phyloP scores from a whole-genome alignment of 2,329 filamentous ascomycete genomes.

The Spiromastix sp. region DNA sequence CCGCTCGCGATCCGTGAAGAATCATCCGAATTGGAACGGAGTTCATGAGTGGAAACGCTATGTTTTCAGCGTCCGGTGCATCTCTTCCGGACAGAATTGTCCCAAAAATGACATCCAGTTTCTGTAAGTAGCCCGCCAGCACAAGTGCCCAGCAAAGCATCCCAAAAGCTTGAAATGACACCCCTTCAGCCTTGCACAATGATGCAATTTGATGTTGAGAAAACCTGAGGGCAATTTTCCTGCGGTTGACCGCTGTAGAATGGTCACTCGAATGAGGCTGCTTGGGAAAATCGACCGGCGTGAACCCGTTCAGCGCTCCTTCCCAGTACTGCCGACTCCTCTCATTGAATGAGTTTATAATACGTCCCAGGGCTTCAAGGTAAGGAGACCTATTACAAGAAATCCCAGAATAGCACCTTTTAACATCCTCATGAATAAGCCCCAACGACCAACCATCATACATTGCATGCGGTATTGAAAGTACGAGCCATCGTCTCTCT shows the following conservation, averaged over 20 bases:
- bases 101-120: slow-evolving; percentile 71
- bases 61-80: slow-evolving; percentile 52
- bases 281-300: slow-evolving; percentile 30
- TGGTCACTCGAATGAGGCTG: slow-evolving; percentile 11
- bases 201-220: slow-evolving; percentile 32
- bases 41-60: slow-evolving; percentile 88
- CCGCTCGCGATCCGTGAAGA: slow-evolving; percentile 54
- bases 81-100: slow-evolving; percentile 79
- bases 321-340: slow-evolving; percentile 57
- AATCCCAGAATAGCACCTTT: slow-evolving; percentile 48
- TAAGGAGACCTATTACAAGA: slow-evolving; percentile 38
- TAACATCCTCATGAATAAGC: slow-evolving; percentile 62
- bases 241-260: slow-evolving; percentile 17
- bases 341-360: slow-evolving; percentile 39
- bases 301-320: slow-evolving; percentile 49
- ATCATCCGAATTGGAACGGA: slow-evolving; percentile 66
- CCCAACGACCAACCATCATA: slow-evolving; percentile 82
- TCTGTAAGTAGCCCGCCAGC: slow-evolving; percentile 51
- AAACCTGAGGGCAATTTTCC: slow-evolving; percentile 20
- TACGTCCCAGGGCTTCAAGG: slow-evolving; percentile 44
- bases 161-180: slow-evolving; percentile 68
- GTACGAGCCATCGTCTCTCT: slow-evolving; percentile 34
- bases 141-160: slow-evolving; percentile 67
- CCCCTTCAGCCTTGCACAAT: slow-evolving; percentile 55
- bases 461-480: slow-evolving; percentile 76